Evolutionary conservation across 371 early-diverging fungal genomes (phyloP).

Genomic region (Conidiobolus incongruus): DNA sequence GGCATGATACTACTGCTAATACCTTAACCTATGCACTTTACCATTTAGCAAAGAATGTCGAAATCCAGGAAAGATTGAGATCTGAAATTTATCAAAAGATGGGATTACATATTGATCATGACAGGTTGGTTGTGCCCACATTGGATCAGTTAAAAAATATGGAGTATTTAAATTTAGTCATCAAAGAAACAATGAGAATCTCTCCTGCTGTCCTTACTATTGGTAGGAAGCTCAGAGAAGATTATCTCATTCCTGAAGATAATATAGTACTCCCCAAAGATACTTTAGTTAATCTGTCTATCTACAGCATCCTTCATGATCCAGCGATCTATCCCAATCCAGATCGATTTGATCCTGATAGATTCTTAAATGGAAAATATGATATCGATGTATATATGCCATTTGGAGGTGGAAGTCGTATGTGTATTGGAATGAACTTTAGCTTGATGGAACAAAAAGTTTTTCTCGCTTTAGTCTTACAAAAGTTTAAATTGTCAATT

Average conservation of each 20-base stretch:
- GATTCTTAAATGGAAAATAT: not conserved
- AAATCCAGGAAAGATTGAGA: not conserved
- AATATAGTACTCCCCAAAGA: not conserved
- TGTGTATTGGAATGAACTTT: slow-evolving; percentile 14
- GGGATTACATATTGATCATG: not conserved
- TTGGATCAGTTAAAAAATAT: not conserved
- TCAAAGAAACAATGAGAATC: not conserved
- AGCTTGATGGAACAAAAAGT: slow-evolving; percentile 12
- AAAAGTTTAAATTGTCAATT: no score
- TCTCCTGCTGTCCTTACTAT: not conserved
- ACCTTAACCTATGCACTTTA: slow-evolving; percentile 10
- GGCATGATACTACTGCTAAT: slow-evolving; percentile 11
- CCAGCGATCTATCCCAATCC: not conserved
- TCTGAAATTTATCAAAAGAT: slow-evolving; percentile 2
- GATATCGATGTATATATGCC: not conserved
- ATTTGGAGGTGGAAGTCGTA: slow-evolving; percentile 8
- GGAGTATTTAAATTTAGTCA: not conserved
- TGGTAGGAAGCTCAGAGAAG: no score
- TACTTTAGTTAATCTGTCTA: not conserved
- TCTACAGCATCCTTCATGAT: not conserved
- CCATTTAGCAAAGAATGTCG: not conserved
- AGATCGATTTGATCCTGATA: not conserved
- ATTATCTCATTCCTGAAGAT: no score
- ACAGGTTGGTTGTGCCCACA: not conserved
- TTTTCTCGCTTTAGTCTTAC: slow-evolving; percentile 8